Conservation (phyloP, 2,329 filamentous ascomycete species). For the Dactylellina sp. region DNA sequence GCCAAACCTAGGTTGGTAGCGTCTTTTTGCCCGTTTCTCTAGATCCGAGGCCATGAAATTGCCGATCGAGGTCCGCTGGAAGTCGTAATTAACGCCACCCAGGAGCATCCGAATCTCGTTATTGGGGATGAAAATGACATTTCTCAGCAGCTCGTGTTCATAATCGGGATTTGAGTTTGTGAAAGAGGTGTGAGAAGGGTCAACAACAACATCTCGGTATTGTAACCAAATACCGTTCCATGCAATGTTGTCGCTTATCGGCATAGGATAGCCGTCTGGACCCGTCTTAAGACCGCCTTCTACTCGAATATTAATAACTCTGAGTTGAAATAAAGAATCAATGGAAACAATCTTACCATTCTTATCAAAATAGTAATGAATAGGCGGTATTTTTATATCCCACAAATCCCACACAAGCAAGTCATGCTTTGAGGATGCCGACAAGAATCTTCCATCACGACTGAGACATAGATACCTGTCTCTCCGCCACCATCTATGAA, state of each 20-base stretch:
- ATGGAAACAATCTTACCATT: neutral
- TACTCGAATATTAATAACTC: neutral
- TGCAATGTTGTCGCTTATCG: conserved; percentile 45
- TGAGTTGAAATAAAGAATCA: conserved; percentile 1
- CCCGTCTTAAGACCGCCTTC: conserved; percentile 23
- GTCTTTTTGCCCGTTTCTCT: conserved; percentile 21
- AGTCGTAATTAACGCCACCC: conserved; percentile 55
- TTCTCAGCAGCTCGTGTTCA: conserved; percentile 41
- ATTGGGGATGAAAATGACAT: conserved; percentile 56
- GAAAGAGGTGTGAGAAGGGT: conserved; percentile 17
- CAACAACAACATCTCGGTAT: conserved; percentile 57
- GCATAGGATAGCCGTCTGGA: conserved; percentile 16
- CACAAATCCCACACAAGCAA: conserved; percentile 50
- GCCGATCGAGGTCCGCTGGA: conserved; percentile 4
- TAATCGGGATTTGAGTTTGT: conserved; percentile 30
- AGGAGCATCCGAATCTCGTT: conserved; percentile 56
- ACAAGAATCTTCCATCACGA: conserved; percentile 55
- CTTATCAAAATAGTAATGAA: conserved; percentile 16
- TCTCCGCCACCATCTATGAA: conserved; percentile 44
- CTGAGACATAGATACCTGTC: conserved; percentile 54
- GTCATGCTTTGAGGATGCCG: conserved; percentile 42
- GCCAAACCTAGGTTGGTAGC: conserved; percentile 32
- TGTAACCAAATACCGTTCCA: conserved; percentile 59
- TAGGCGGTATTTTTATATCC: conserved; percentile 25
- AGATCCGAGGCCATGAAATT: neutral